phyloP scores from a whole-genome alignment of 2,329 filamentous ascomycete species.

The Catunica adiposa region DNA sequence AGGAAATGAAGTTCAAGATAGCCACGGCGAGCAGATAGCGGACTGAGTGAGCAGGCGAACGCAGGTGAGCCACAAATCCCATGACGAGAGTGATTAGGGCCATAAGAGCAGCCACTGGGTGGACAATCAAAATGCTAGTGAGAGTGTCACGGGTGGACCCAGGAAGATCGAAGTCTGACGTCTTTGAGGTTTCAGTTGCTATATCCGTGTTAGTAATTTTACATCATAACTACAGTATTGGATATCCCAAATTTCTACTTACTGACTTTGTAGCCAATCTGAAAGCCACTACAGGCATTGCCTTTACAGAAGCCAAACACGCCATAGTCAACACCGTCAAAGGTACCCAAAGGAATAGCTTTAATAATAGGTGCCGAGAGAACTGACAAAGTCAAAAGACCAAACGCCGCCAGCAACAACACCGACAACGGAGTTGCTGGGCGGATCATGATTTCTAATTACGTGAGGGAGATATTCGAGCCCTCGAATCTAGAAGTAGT shows the following conservation, averaged over 20 bases:
- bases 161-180: slow-evolving; percentile 39
- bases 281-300: slow-evolving; percentile 49
- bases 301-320: slow-evolving; percentile 75
- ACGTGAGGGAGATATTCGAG: slow-evolving; percentile 15
- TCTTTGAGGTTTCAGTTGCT: slow-evolving; percentile 15
- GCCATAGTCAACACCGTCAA: slow-evolving; percentile 63
- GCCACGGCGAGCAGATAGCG: slow-evolving; percentile 73
- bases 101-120: slow-evolving; percentile 76
- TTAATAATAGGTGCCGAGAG: slow-evolving; percentile 85
- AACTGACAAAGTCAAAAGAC: slow-evolving; percentile 66
- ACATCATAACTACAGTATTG: not conserved
- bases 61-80: slow-evolving; percentile 67
- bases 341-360: slow-evolving; percentile 66
- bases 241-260: slow-evolving; percentile 22
- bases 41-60: slow-evolving; percentile 74
- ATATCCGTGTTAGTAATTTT: slow-evolving; percentile 12
- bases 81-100: slow-evolving; percentile 73
- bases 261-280: slow-evolving; percentile 79
- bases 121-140: slow-evolving; percentile 80
- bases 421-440: slow-evolving; percentile 83
- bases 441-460: slow-evolving; percentile 52
- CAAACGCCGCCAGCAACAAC: slow-evolving; percentile 72
- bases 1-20: slow-evolving; percentile 70
- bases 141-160: slow-evolving; percentile 41
- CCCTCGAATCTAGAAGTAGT: not conserved